Conservation (phyloP, 257 asterid species). For the Gentiana straminea region DNA sequence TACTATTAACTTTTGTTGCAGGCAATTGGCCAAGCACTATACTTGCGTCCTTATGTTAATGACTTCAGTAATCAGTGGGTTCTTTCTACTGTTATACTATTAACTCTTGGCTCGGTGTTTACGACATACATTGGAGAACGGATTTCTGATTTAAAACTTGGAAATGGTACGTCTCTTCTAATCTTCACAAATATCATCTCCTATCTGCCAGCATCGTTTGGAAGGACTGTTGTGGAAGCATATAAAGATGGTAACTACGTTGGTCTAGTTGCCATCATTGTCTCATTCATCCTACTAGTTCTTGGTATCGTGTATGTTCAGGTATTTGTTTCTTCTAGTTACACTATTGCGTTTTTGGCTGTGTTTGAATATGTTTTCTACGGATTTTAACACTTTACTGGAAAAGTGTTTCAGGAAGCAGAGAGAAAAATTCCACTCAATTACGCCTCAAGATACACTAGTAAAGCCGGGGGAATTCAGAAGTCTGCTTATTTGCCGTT, state of each 20-base stretch:
- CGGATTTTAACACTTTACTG: conserved; percentile 11
- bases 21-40: conserved; percentile 94
- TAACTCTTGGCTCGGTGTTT: conserved; percentile 75
- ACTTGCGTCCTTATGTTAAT: conserved; percentile 83
- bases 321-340: conserved; percentile 26
- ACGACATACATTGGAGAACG: conserved; percentile 86
- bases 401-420: conserved; percentile 64
- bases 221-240: conserved; percentile 83
- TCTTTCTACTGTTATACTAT: conserved; percentile 58
- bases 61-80: conserved; percentile 92
- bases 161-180: conserved; percentile 91
- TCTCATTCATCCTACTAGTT: conserved; percentile 75
- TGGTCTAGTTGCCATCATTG: conserved; percentile 63
- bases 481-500: conserved; percentile 95
- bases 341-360: conserved; percentile 3
- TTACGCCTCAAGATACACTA: conserved; percentile 73
- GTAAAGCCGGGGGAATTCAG: conserved; percentile 59
- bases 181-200: conserved; percentile 96
- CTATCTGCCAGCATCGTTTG: conserved; percentile 93
- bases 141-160: conserved; percentile 84
- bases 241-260: conserved; percentile 77
- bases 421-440: conserved; percentile 94
- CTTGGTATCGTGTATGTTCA: conserved; percentile 95
- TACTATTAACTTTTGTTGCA: conserved; percentile 25
- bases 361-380: conserved; percentile 3